phyloP scores from a whole-genome alignment of 441 rosid species.

The Gossypium schwendimanii region DNA sequence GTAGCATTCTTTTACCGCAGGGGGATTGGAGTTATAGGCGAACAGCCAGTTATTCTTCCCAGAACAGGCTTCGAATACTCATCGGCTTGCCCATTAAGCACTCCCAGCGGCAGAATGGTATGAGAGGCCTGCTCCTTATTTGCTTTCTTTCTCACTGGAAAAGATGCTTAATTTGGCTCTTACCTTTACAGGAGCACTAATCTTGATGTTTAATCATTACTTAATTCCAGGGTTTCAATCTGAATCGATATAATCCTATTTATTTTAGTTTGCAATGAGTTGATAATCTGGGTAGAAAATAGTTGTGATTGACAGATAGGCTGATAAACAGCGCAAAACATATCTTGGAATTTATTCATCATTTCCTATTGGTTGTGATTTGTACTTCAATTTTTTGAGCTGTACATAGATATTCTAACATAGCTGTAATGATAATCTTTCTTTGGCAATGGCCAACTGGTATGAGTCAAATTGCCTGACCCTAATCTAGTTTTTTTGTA shows the following conservation, averaged over 20 bases:
- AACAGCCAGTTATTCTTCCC: conserved; percentile 75
- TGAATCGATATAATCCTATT: background rate
- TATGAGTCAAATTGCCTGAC: background rate
- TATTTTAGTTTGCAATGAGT: background rate
- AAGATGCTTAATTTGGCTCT: background rate
- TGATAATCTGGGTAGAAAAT: background rate
- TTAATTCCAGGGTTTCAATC: background rate
- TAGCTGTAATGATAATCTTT: background rate
- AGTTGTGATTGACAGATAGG: background rate
- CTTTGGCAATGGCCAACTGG: background rate
- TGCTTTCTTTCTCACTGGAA: background rate
- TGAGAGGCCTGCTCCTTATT: background rate
- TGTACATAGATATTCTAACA: background rate
- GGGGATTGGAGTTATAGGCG: conserved; percentile 73
- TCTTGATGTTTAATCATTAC: background rate
- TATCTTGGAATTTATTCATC: background rate
- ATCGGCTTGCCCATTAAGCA: conserved; percentile 62
- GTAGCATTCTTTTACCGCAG: conserved; percentile 23
- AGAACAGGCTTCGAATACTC: conserved; percentile 64
- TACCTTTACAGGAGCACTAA: background rate
- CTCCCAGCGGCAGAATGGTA: conserved; percentile 68
- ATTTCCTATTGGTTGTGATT: background rate
- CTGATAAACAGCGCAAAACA: background rate
- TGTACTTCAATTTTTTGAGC: background rate
- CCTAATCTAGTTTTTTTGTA: background rate